These are phyloP conservation scores for Rhizoclosmatium sp. DNA, from an alignment of 192 early-diverging fungal genomes.

Conservation along the genomic window DNA sequence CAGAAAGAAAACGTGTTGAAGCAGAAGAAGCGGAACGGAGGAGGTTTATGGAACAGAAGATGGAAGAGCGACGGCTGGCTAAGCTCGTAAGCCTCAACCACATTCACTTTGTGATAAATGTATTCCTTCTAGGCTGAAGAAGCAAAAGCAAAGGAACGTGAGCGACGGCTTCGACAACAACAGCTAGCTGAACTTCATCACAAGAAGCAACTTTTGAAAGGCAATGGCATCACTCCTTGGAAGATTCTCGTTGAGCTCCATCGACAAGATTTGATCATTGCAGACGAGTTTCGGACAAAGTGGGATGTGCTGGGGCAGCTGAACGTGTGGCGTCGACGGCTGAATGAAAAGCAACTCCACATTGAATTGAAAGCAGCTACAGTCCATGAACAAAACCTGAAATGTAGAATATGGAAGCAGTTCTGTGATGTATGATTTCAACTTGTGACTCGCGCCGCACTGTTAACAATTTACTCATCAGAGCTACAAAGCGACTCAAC, in stretches of 20 bases:
- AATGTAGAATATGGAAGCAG: neutral
- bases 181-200: neutral
- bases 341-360: neutral
- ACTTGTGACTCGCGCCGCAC: neutral
- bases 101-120: neutral
- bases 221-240: neutral
- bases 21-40: conserved; percentile 2
- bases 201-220: neutral
- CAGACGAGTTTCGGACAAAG: neutral
- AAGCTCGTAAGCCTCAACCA: neutral
- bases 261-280: neutral
- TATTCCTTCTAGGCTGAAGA: conserved; percentile 12
- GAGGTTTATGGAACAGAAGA: conserved; percentile 9
- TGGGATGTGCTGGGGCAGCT: neutral
- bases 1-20: neutral
- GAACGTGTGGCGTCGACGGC: neutral
- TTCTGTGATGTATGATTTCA: neutral
- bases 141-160: neutral
- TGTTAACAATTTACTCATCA: too few species aligned
- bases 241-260: conserved; percentile 1
- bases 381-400: neutral
- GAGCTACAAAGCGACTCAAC: too few species aligned
- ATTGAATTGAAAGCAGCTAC: neutral
- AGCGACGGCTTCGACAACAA: neutral
- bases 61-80: conserved; percentile 9